Conservation (phyloP, 257 asterid genomes). For the Przewalskia tangutica region DNA sequence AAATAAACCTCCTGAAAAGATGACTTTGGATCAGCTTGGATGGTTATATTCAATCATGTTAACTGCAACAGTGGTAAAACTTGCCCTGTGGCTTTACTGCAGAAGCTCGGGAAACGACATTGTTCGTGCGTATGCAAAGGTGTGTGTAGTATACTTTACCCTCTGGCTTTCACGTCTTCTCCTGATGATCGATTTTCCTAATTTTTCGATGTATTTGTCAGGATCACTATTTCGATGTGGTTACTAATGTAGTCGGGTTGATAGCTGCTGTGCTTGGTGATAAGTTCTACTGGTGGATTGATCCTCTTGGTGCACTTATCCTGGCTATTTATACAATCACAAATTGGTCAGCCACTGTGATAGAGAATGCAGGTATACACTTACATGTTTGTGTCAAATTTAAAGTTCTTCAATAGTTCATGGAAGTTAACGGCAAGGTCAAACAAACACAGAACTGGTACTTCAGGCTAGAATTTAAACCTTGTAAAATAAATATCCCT, state of each 20-base stretch:
- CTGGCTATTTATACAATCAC: slow-evolving; percentile 21
- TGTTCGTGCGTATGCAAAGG: slow-evolving; percentile 23
- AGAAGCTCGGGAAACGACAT: slow-evolving; percentile 33
- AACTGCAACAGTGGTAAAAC: slow-evolving; percentile 30
- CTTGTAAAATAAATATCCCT: background rate
- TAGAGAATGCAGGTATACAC: slow-evolving; percentile 21
- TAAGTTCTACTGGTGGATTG: slow-evolving; percentile 43
- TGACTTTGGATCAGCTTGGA: slow-evolving; percentile 9
- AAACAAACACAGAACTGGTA: background rate
- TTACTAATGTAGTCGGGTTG: slow-evolving; percentile 32
- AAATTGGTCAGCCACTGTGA: slow-evolving; percentile 19
- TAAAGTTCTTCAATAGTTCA: background rate
- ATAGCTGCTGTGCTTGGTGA: slow-evolving; percentile 35
- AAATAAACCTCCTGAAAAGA: slow-evolving; percentile 14
- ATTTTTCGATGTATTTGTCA: background rate
- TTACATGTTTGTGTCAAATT: background rate
- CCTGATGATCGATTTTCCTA: background rate
- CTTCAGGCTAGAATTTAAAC: background rate
- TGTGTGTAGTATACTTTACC: background rate
- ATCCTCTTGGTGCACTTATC: slow-evolving; percentile 34
- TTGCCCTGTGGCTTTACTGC: slow-evolving; percentile 37
- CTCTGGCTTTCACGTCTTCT: background rate
- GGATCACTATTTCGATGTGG: slow-evolving; percentile 35
- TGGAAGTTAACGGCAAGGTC: background rate
- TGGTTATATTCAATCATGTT: slow-evolving; percentile 37